Evolutionary conservation across 148 eudicot genomes (phyloP), one percentile per base, ranked within the genome.

Genomic region (Vaccinium corymbosum): DNA sequence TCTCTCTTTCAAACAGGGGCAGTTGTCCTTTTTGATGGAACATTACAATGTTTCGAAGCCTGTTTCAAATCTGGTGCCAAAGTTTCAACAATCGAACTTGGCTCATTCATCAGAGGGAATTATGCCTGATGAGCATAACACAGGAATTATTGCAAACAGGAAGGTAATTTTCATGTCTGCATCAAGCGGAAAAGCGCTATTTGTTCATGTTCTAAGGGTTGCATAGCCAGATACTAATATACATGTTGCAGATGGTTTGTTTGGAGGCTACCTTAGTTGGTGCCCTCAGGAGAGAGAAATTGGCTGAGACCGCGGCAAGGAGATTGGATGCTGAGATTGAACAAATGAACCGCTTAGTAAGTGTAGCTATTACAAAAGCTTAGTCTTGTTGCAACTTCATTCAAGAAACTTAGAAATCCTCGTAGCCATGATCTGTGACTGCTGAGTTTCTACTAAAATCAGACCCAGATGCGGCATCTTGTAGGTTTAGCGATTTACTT

Each of bases 1-100:
- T 73, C 46, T 27, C 25, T 53, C 66, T 78, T 81, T 85, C 35
- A 56, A 84, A 78, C 92, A 92, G 95, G 93, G 84, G 19, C 95
- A 92, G 84, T 83, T 92, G 89, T 88, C 91, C 82, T 84, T 82
- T 72, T 83, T 91, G 83, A 75, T 91, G 89, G 89, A 89, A 77
- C 85, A 88, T 46, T 83, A 83, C 72, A 75, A 78, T 42, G 35
- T 80, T 85, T 71, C 88, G 61, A 84, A 77, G 46, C 6, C 85
- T 80, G 72, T 70, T 35, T 73, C 86, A 22, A 82, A 82, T 70
- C 62, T 25, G 9, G 79, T 22, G 48, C 85, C 86, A 42, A 78
- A 82, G 70, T 70, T 35, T 42, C 81, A 86, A 76, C 80, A 82
- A 84, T 73, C 83, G 66, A 46, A 78, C 56, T 72, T 76, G 75